Evolutionary conservation across 2,329 filamentous ascomycete genomes (phyloP), one percentile per base, ranked within the genome.

Genomic region (Davidsoniella eucalypti): DNA sequence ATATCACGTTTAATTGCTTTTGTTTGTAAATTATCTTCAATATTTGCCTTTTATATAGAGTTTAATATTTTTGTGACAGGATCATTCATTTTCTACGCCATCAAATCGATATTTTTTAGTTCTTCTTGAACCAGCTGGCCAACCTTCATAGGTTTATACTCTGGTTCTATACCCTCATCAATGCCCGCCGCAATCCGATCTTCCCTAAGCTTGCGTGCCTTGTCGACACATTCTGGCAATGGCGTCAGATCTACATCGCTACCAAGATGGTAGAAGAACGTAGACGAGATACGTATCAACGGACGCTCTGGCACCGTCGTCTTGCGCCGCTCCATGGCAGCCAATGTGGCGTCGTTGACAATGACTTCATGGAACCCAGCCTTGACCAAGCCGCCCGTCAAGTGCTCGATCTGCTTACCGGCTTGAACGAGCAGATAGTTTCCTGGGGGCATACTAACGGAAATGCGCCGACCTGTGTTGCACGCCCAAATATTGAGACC

Each of bases 401-500:
- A 61, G 63, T 79, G 70, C 65, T 79, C 75, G 51, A 79, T 66
- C 64, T 79, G 75, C 65, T 78, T 78, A 52, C 75, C 75, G 1
- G 75, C 75, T 58, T 79, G 75, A 5, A 79, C 75, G 14, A 79
- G 67, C 14, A 79, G 65, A 60, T 77, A 67, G 59, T 73, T 75
- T 3, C 74, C 73, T 2, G 64, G 63, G 0, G 75, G 75, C 55
- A 79, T 78, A 62, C 69, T 69, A 55, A 79, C 75, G 42, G 75
- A 61, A 55, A 79, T 76, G 55, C 70, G 69, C 54, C 65, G 67
- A 42, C 75, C 75, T 1, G 75, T 78, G 67, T 79, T 79, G 56
- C 75, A 73, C 18, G 74, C 75, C 75, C 75, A 79, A 58, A 79
- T 72, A 64, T 79, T 70, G 56, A 79, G 67, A 2, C 75, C 75